Evolutionary conservation across 2,329 filamentous ascomycete species (phyloP), one percentile per base, ranked within the genome.

Genomic region (Aspergillus ruber): DNA sequence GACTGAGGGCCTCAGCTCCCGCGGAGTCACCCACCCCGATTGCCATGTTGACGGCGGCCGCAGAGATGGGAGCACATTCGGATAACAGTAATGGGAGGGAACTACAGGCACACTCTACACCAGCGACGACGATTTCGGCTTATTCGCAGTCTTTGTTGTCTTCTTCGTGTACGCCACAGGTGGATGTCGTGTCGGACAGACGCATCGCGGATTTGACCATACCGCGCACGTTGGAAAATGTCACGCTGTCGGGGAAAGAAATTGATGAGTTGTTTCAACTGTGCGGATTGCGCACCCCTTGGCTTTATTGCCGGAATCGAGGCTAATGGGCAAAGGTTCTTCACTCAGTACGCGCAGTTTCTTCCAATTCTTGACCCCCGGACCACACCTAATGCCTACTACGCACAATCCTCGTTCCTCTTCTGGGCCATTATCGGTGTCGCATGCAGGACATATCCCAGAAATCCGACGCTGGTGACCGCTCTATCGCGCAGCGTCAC

Each of bases 321-420:
- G 12, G 5, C 3, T 0, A 29, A 29, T 29, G 10, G 7, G 12
- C 12, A 10, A 20, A 71, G 67, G 18, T 72, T 64, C 47, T 72
- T 71, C 48, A 56, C 56, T 1, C 58, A 69, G 17, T 70, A 69
- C 53, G 59, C 66, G 2, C 58, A 58, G 4, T 68, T 71, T 25
- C 49, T 72, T 10, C 68, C 69, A 0, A 62, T 72, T 13, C 56
- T 72, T 0, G 67, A 71, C 35, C 58, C 61, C 5, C 63, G 75
- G 8, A 81, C 84, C 54, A 71, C 79, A 0, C 85, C 88, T 1
- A 85, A 93, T 42, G 75, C 82, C 49, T 93, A 88, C 64, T 86
- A 86, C 61, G 79, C 83, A 50, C 85, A 91, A 58, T 86, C 89
- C 44, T 83, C 84, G 3, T 75, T 95, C 12, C 78, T 95, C 1